Conservation (phyloP, 805 yeast species). For the Candida manassasensis region DNA sequence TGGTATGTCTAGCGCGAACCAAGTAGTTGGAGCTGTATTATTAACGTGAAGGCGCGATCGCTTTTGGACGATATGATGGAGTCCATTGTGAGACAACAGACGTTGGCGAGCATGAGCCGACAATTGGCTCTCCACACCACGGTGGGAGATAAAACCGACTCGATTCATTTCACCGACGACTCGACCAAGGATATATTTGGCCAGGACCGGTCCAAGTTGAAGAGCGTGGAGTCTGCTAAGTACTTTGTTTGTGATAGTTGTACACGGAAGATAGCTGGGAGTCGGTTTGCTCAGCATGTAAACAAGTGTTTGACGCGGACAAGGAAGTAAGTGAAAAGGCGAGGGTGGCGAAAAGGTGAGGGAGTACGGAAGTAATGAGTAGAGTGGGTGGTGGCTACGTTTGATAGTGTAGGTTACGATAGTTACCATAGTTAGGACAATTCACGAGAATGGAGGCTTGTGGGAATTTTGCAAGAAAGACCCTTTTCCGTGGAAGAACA, state of each 20-base stretch:
- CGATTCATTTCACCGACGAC: slow-evolving; percentile 7
- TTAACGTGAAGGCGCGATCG: slow-evolving; percentile 25
- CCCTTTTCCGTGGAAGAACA: too few relatives aligned
- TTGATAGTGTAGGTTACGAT: too few relatives aligned
- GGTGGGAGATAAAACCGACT: slow-evolving; percentile 12
- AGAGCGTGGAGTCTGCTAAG: slow-evolving; percentile 41
- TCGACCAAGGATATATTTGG: slow-evolving; percentile 43
- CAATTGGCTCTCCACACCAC: slow-evolving; percentile 16
- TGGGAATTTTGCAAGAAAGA: too few relatives aligned
- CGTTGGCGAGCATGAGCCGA: slow-evolving; percentile 20
- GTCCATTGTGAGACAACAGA: slow-evolving; percentile 28
- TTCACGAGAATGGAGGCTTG: too few relatives aligned
- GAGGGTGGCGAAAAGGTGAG: background rate
- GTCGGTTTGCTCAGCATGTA: slow-evolving; percentile 88
- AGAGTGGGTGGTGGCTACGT: too few relatives aligned
- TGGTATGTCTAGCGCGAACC: slow-evolving; percentile 13
- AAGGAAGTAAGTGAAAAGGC: slow-evolving; percentile 21
- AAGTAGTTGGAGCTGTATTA: background rate
- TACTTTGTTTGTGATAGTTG: slow-evolving; percentile 82
- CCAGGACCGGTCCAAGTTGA: slow-evolving; percentile 43
- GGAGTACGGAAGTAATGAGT: too few relatives aligned
- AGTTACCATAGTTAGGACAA: too few relatives aligned
- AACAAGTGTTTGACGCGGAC: slow-evolving; percentile 85
- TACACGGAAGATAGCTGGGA: slow-evolving; percentile 81
- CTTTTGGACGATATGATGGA: slow-evolving; percentile 29